These are phyloP conservation scores for Leccinum solheimii DNA, from an alignment of 1,284 basidiomycete species.

Conservation along the genomic window DNA sequence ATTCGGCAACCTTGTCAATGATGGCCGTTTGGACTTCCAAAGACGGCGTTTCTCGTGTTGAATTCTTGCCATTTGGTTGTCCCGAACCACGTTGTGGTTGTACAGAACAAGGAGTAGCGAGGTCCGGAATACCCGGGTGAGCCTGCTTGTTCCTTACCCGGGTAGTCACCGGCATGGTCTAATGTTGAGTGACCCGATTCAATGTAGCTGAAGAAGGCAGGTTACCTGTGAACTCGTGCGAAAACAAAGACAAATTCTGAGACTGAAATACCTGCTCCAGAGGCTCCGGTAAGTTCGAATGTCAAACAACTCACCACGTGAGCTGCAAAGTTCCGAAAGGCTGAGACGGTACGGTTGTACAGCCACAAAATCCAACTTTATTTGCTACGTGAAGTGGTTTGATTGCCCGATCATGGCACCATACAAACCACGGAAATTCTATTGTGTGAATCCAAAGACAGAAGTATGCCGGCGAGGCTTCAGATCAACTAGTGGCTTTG, in stretches of 20 bases:
- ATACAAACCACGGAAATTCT: not conserved
- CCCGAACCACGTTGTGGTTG: not conserved
- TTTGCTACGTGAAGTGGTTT: too few relatives aligned
- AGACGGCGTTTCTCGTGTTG: not conserved
- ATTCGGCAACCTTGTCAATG: not conserved
- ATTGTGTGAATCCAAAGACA: not conserved
- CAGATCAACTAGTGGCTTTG: not conserved
- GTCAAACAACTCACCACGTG: not conserved
- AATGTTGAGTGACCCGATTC: not conserved
- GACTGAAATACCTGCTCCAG: not conserved
- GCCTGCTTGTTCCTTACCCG: not conserved
- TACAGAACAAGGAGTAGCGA: not conserved
- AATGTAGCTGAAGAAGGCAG: not conserved
- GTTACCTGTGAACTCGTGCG: not conserved
- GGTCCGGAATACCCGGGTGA: not conserved
- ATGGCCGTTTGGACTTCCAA: not conserved
- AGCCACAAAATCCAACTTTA: too few relatives aligned
- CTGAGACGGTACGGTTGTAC: not conserved
- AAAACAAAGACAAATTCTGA: not conserved
- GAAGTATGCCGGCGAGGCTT: not conserved
- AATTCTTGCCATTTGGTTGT: not conserved
- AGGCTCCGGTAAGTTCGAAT: not conserved
- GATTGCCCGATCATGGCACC: not conserved
- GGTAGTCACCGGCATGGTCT: not conserved
- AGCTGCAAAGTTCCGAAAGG: not conserved